Evolutionary conservation across 106 monocot species (phyloP).

Genomic region (Acorus gramineus): DNA sequence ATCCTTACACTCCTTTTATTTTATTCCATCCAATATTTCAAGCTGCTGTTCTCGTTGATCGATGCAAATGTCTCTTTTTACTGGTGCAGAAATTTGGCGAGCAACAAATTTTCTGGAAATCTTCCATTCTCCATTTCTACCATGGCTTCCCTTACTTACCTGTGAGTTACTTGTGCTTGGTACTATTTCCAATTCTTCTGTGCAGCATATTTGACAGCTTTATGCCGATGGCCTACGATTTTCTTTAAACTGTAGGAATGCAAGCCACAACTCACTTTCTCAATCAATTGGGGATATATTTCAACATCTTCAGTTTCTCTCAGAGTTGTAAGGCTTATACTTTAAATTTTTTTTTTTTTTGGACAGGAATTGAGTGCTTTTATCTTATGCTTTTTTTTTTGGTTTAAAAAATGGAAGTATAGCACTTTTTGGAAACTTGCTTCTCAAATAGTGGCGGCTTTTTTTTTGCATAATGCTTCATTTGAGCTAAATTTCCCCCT

Average conservation of each 20-base stretch:
- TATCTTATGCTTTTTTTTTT: too few relatives aligned
- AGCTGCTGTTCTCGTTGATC: neutral
- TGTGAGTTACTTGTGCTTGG: slow-evolving; percentile 38
- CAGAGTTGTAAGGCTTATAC: slow-evolving; percentile 46
- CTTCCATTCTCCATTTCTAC: slow-evolving; percentile 72
- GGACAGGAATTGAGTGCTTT: neutral
- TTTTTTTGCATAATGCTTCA: too few relatives aligned
- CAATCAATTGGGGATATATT: slow-evolving; percentile 64
- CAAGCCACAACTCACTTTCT: slow-evolving; percentile 65
- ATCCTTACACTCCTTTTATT: slow-evolving; percentile 5
- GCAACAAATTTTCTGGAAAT: slow-evolving; percentile 60
- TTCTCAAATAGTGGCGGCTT: too few relatives aligned
- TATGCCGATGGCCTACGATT: neutral
- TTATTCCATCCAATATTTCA: neutral
- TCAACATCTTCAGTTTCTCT: slow-evolving; percentile 43
- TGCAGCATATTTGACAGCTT: too few relatives aligned
- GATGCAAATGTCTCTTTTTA: neutral
- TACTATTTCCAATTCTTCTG: neutral
- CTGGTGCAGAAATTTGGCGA: slow-evolving; percentile 69
- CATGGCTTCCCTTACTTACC: slow-evolving; percentile 57
- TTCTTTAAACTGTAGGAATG: slow-evolving; percentile 37
- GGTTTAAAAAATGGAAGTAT: too few relatives aligned
- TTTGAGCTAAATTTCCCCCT: too few relatives aligned
- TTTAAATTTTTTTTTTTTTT: neutral
- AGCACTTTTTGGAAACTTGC: too few relatives aligned